Evolutionary conservation across 192 early-diverging fungal species (phyloP).

Genomic region (Powellomyces hirtus): DNA sequence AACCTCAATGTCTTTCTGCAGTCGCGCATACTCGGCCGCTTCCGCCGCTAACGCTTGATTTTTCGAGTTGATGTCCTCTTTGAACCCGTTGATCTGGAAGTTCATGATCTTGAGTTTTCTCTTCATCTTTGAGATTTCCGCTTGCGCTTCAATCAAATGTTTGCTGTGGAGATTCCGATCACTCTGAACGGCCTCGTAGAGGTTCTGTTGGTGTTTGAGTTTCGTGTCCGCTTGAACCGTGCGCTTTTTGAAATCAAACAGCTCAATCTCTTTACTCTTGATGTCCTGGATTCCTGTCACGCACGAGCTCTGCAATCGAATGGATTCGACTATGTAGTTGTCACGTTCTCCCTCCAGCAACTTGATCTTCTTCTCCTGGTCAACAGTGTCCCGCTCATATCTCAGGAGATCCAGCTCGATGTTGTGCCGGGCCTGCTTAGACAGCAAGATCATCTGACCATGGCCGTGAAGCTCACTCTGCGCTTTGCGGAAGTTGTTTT

Average conservation of each 20-base stretch:
- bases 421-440: constrained; percentile 51
- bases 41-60: constrained; percentile 50
- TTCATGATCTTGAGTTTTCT: constrained; percentile 65
- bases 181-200: constrained; percentile 65
- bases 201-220: constrained; percentile 64
- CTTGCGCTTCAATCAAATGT: constrained; percentile 58
- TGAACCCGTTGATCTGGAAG: constrained; percentile 64
- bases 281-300: constrained; percentile 44
- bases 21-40: constrained; percentile 43
- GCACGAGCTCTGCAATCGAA: constrained; percentile 38
- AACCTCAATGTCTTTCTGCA: constrained; percentile 54
- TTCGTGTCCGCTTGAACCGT: constrained; percentile 62
- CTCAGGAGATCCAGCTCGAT: constrained; percentile 54
- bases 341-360: constrained; percentile 42
- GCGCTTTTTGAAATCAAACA: constrained; percentile 58
- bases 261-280: constrained; percentile 57
- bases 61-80: constrained; percentile 60
- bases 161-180: constrained; percentile 63
- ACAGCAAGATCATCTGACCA: constrained; percentile 35
- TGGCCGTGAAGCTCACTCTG: constrained; percentile 33
- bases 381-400: constrained; percentile 29
- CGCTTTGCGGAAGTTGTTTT: constrained; percentile 43
- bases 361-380: constrained; percentile 30
- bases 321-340: constrained; percentile 40
- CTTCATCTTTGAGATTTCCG: constrained; percentile 64